Base-by-base conservation (phyloP, 805 yeast species). In the Yamadazyma philogaea region DNA sequence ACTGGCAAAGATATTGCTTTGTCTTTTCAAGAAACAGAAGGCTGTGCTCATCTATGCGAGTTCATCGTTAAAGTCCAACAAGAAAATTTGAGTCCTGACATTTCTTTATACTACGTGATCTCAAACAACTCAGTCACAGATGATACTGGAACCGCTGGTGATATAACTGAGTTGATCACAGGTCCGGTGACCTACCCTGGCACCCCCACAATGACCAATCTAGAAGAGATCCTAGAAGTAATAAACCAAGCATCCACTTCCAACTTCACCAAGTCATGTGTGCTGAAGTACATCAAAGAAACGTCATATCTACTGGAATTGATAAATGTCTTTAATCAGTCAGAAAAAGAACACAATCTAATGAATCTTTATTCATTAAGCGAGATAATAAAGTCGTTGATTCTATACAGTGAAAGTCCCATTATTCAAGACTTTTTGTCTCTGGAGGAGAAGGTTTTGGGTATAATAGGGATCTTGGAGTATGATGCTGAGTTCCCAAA, bases 1-100 rank as follows among this genome's bases (percentile, higher is more conserved):
- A 80, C 83, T 6, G 75, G 74, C 4, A 75, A 74, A 40, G 95
- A 88, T 60, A 79, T 87, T 49, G 98, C 98, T 1, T 70, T 91
- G 18, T 84, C 95, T 35, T 91, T 91, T 61, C 96, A 91, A 61
- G 97, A 89, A 54, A 81, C 87, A 27, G 84, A 83, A 35, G 98
- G 97, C 0, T 91, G 99, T 61, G 77, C 86, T 10, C 77, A 81
- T 6, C 56, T 90, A 34, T 88, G 96, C 59, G 91, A 87, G 38
- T 90, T 88, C 56, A 73, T 90, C 19, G 76, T 86, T 15, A 74
- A 74, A 41, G 81, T 81, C 1, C 91, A 85, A 55, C 79, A 77
- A 50, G 74, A 68, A 33, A 57, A 53, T 39, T 53, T 72, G 40
- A 86, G 78, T 59, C 84, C 76, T 5, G 74, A 75, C 36, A 86